Percentiles rank a stretch among this genome's conserved stretches.
These are phyloP conservation scores for Acanthamoeba rhysodes DNA, from an alignment of 208 protist genomes.

Conservation along the genomic window DNA sequence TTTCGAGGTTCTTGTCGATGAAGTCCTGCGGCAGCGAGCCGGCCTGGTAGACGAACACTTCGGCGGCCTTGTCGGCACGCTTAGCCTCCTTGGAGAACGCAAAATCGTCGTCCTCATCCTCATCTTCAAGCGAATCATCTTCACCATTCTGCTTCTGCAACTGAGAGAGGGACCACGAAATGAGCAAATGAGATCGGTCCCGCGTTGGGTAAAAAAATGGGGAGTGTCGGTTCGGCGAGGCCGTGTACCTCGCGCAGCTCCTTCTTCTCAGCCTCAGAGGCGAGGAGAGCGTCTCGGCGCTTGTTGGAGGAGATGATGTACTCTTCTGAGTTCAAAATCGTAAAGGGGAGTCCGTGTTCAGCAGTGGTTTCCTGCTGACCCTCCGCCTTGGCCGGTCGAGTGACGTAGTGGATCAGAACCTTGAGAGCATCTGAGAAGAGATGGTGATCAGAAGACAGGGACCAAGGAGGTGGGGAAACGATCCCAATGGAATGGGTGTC, in stretches of 20 bases:
- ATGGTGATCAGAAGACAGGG: background rate
- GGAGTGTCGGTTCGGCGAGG: background rate
- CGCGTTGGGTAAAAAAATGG: background rate
- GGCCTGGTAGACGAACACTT: conserved; percentile 75
- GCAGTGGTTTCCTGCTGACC: conserved; percentile 8
- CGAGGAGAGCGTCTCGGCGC: conserved; percentile 63
- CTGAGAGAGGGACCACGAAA: background rate
- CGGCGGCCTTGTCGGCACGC: conserved; percentile 73
- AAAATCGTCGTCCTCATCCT: conserved; percentile 70
- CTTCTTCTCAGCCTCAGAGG: conserved; percentile 70
- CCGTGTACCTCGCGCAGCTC: conserved; percentile 46
- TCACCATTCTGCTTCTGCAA: conserved; percentile 49
- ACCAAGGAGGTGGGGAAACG: background rate
- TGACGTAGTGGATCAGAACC: conserved; percentile 60
- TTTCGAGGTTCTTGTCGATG: conserved; percentile 68
- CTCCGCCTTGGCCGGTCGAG: conserved; percentile 59
- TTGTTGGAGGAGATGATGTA: conserved; percentile 76
- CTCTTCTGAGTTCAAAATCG: conserved; percentile 67
- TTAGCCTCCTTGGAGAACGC: conserved; percentile 78
- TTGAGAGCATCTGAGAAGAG: conserved; percentile 36
- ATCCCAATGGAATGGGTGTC: background rate
- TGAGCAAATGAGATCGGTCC: background rate
- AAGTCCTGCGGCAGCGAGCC: conserved; percentile 70
- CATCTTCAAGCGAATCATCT: conserved; percentile 64
- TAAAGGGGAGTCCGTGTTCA: background rate